Conservation (phyloP, 352 stramenopile species). For the Pythium biforme region DNA sequence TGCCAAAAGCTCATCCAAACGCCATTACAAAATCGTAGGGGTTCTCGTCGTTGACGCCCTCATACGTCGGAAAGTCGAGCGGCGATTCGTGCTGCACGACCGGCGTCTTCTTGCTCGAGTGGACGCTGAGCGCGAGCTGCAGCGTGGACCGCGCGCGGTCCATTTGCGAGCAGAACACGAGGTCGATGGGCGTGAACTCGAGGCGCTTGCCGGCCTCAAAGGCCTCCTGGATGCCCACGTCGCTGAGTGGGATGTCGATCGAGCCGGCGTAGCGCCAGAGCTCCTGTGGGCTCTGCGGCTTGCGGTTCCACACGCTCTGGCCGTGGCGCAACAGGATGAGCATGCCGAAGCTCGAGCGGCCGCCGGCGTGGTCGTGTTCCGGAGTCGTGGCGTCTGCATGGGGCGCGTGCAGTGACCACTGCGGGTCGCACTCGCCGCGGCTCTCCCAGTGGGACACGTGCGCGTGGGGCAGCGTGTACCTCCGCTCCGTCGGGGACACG, state of each 20-base stretch:
- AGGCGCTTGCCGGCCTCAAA: slow-evolving; percentile 75
- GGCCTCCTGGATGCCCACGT: slow-evolving; percentile 81
- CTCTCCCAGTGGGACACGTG: slow-evolving; percentile 74
- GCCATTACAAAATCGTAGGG: slow-evolving; percentile 73
- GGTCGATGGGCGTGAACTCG: slow-evolving; percentile 74
- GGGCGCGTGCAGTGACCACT: slow-evolving; percentile 54
- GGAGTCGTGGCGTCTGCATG: neutral
- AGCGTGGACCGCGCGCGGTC: slow-evolving; percentile 76
- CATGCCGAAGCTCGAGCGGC: slow-evolving; percentile 63
- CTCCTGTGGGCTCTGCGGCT: slow-evolving; percentile 64
- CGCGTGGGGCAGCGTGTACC: slow-evolving; percentile 68
- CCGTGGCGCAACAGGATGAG: slow-evolving; percentile 83
- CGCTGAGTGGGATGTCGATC: slow-evolving; percentile 78
- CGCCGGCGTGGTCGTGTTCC: slow-evolving; percentile 3
- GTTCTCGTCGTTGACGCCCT: slow-evolving; percentile 73
- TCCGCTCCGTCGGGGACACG: slow-evolving; percentile 47
- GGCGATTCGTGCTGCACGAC: slow-evolving; percentile 76
- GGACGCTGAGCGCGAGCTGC: slow-evolving; percentile 73
- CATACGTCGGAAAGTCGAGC: slow-evolving; percentile 61
- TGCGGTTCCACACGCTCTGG: slow-evolving; percentile 86
- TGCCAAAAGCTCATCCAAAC: neutral
- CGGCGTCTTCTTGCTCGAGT: slow-evolving; percentile 80
- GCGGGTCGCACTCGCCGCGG: slow-evolving; percentile 54
- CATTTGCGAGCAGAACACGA: slow-evolving; percentile 87
- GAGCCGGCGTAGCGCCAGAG: slow-evolving; percentile 82